These are phyloP conservation scores for Ophiosphaerella korrae DNA, from an alignment of 2,329 filamentous ascomycete genomes.

Conservation along the genomic window DNA sequence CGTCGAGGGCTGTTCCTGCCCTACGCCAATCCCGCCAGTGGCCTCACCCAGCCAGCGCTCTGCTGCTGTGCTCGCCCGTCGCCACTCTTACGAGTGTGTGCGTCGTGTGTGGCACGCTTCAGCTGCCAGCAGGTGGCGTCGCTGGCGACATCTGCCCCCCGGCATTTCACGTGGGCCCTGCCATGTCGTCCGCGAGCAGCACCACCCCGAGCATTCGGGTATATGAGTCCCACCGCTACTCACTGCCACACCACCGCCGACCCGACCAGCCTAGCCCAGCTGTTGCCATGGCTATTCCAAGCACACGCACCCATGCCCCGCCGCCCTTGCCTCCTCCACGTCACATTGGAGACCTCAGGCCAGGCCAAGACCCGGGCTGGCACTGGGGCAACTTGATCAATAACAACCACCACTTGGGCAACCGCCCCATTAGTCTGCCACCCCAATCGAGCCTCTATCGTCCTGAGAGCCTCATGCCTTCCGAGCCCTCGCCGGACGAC, in stretches of 20 bases:
- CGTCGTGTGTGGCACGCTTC: slow-evolving; percentile 36
- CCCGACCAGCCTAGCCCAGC: slow-evolving; percentile 46
- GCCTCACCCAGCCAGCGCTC: too few species aligned
- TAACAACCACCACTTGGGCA: slow-evolving; percentile 53
- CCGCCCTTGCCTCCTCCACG: slow-evolving; percentile 69
- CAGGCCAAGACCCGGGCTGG: slow-evolving; percentile 67
- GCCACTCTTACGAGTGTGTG: slow-evolving; percentile 33
- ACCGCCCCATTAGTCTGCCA: slow-evolving; percentile 51
- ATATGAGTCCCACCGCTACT: slow-evolving; percentile 49
- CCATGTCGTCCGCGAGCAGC: slow-evolving; percentile 42
- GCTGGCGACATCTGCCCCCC: slow-evolving; percentile 10
- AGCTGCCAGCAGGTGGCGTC: slow-evolving; percentile 42
- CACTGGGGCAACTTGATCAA: slow-evolving; percentile 66
- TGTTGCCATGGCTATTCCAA: slow-evolving; percentile 67
- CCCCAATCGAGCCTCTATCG: slow-evolving; percentile 55
- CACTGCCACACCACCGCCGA: slow-evolving; percentile 38
- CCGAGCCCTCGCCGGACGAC: slow-evolving; percentile 30
- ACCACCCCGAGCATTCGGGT: slow-evolving; percentile 50
- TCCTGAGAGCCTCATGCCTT: not conserved
- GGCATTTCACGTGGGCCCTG: slow-evolving; percentile 26
- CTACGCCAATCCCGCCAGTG: not conserved
- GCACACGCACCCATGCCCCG: slow-evolving; percentile 60
- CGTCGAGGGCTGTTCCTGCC: too few species aligned
- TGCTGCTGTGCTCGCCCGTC: slow-evolving; percentile 14
- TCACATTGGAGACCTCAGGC: slow-evolving; percentile 61